Base-by-base conservation (phyloP, 73 alveolate species). In the Paramecium primaurelia region DNA sequence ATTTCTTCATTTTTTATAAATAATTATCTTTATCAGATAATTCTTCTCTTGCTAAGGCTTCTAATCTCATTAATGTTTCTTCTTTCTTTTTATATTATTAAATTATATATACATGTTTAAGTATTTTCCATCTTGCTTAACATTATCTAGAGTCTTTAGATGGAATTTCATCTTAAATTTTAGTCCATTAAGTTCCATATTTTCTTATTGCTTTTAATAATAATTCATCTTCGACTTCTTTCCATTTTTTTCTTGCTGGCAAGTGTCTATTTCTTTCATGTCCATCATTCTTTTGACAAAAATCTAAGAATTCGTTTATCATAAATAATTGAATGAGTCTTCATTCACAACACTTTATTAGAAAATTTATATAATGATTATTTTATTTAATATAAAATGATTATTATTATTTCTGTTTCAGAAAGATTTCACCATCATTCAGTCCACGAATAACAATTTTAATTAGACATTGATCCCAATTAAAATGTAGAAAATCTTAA, bases 401-500 rank as follows among this genome's bases (percentile, higher is more conserved):
- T 64, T 12, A 64, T 64, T 64, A 32, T 32, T 64, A 34, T 64
- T 11, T 32, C 84, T 64, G 84, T 64, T 28, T 64, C 84, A 32
- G 47, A 64, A 12, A 64, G 84, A 64, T 64, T 64, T 64, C 84
- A 25, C 2, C 45, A 64, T 64, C 84, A 28, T 28, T 64, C 47
- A 64, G 84, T 64, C 30, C 84, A 64, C 28, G 84, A 64, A 64
- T 32, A 64, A n/a, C 84, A 64, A 14, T 64, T 64, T 28, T 1
- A 64, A 64, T 32, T 64, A 34, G 84, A 64, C 9, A 64, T 64
- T 14, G 84, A 64, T 64, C 84, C 84, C 6, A 64, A 28, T 64
- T 64, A 64, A 64, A 64, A 34, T 28, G 84, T 64, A 7, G 84
- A 64, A 64, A 64, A 64, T 64, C 84, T 64, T 64, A 64, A 64